Conservation (phyloP, 371 early-diverging fungal species). For the Umbelopsis sp. region DNA sequence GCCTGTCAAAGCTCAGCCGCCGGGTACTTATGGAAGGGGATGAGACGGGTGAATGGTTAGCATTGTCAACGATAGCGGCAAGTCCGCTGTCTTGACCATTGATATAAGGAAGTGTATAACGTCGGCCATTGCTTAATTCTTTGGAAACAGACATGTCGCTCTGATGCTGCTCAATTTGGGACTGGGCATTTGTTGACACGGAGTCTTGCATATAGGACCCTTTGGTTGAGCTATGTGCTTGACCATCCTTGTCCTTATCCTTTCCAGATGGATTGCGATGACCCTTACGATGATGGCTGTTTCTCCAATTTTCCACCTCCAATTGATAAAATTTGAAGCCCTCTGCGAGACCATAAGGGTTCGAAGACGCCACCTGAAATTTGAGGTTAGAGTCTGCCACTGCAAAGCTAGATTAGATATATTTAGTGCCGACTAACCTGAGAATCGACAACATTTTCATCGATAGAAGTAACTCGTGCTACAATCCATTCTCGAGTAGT, state of each 20-base stretch:
- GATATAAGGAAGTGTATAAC: conserved; percentile 10
- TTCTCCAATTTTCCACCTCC: conserved; percentile 58
- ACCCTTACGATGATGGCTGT: conserved; percentile 21
- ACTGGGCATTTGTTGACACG: background rate
- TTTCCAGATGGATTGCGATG: background rate
- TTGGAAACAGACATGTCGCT: conserved; percentile 7
- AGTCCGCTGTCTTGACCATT: conserved; percentile 8
- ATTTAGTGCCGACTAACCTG: conserved; percentile 22
- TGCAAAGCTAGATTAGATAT: background rate
- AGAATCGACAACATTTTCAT: conserved; percentile 51
- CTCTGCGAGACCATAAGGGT: conserved; percentile 68
- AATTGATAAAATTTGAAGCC: conserved; percentile 65
- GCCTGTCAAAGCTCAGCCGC: conserved; percentile 9
- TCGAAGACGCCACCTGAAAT: conserved; percentile 41
- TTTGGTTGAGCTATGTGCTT: conserved; percentile 12
- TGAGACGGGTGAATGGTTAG: background rate
- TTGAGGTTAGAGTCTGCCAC: background rate
- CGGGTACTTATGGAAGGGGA: conserved; percentile 3
- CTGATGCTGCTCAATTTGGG: background rate
- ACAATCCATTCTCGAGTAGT: conserved; percentile 72
- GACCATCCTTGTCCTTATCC: conserved; percentile 17
- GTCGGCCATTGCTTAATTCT: conserved; percentile 2
- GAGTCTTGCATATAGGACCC: background rate
- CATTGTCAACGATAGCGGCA: background rate
- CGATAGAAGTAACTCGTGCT: conserved; percentile 65